Conservation (phyloP, 208 protist species). For the Crithidia mellificae region DNA sequence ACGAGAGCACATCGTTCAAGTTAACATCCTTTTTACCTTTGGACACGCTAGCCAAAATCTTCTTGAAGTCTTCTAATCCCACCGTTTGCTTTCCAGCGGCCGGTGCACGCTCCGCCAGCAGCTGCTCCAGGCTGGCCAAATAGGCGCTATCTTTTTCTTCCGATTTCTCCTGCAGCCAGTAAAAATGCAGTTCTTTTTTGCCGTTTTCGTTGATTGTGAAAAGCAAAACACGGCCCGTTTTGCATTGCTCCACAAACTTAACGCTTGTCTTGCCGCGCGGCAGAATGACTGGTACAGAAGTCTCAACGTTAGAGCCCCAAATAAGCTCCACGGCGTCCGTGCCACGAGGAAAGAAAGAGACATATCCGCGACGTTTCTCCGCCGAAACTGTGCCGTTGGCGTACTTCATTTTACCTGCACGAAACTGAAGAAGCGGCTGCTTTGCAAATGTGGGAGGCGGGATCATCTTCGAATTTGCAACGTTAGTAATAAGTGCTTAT, state of each 20-base stretch:
- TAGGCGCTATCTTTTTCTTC: constrained; percentile 62
- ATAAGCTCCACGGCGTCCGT: constrained; percentile 45
- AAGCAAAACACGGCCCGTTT: constrained; percentile 69
- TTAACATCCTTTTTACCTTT: constrained; percentile 26
- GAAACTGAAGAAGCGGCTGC: constrained; percentile 54
- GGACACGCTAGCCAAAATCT: constrained; percentile 56
- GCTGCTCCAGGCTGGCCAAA: constrained; percentile 45
- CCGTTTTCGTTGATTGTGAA: constrained; percentile 46
- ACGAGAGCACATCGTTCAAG: constrained; percentile 53
- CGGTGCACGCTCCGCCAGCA: constrained; percentile 30
- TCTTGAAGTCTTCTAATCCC: constrained; percentile 57
- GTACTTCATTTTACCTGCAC: constrained; percentile 72
- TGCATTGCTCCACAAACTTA: constrained; percentile 68
- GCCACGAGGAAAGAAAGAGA: constrained; percentile 53
- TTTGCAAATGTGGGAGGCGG: constrained; percentile 31
- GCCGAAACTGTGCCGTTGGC: constrained; percentile 61
- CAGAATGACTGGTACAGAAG: constrained; percentile 15
- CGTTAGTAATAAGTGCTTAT: too few relatives aligned
- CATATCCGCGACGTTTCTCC: constrained; percentile 46
- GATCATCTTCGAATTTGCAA: constrained; percentile 28
- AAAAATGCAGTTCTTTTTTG: constrained; percentile 55
- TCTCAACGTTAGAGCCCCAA: constrained; percentile 40
- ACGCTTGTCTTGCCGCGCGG: constrained; percentile 35
- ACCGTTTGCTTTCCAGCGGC: constrained; percentile 23
- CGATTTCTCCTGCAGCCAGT: constrained; percentile 86